These are phyloP conservation scores for Heterobasidion annosum DNA, from an alignment of 1,284 basidiomycete species.

Conservation along the genomic window DNA sequence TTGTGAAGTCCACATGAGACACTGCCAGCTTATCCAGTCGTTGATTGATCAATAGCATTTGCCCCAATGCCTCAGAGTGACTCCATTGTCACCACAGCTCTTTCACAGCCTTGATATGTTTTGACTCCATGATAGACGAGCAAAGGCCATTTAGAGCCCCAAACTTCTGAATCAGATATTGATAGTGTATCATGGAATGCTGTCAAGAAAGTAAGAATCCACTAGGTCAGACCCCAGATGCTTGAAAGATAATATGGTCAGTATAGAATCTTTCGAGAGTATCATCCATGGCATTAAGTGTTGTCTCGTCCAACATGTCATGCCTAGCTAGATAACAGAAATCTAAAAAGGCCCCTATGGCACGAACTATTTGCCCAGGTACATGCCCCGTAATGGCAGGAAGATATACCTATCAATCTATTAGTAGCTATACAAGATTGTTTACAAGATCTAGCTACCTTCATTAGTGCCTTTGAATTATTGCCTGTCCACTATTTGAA, in stretches of 20 bases:
- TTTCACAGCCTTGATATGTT: slow-evolving; percentile 18
- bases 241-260: slow-evolving; percentile 9
- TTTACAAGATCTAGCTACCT: background rate
- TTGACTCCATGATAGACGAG: slow-evolving; percentile 17
- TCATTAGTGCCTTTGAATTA: slow-evolving; percentile 14
- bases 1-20: background rate
- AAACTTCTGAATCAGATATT: slow-evolving; percentile 7
- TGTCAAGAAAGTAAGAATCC: slow-evolving; percentile 14
- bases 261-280: slow-evolving; percentile 7
- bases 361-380: slow-evolving; percentile 9
- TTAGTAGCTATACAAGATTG: background rate
- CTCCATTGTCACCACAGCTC: slow-evolving; percentile 15
- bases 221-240: slow-evolving; percentile 6
- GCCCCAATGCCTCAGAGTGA: background rate
- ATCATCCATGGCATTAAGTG: slow-evolving; percentile 4
- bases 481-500: slow-evolving; percentile 15
- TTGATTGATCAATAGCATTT: background rate
- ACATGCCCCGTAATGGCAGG: slow-evolving; percentile 12
- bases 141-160: slow-evolving; percentile 16
- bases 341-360: slow-evolving; percentile 10
- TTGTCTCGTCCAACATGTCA: background rate
- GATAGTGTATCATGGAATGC: slow-evolving; percentile 12
- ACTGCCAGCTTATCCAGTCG: background rate
- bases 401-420: slow-evolving; percentile 10
- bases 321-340: slow-evolving; percentile 14